Percentiles rank a stretch among this genome's conserved stretches.
Conservation (phyloP, 2,329 filamentous ascomycete species). For the Aspergillus sclerotialis region DNA sequence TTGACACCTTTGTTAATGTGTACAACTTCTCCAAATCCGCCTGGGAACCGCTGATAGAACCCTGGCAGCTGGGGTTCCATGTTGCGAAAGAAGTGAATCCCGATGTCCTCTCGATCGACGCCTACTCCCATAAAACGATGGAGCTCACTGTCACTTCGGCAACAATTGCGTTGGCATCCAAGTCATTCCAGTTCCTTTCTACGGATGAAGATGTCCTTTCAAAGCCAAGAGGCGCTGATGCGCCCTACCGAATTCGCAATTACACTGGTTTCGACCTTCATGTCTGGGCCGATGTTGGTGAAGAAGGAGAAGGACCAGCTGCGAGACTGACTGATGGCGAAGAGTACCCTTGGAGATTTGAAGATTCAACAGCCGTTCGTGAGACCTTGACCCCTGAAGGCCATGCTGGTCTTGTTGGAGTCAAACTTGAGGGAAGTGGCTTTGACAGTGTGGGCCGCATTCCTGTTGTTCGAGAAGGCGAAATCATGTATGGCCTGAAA, state of each 20-base stretch:
- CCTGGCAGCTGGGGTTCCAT: conserved; percentile 91
- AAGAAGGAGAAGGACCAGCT: conserved; percentile 60
- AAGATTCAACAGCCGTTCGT: conserved; percentile 92
- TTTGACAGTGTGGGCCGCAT: conserved; percentile 89
- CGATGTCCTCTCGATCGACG: conserved; percentile 71
- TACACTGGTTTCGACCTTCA: conserved; percentile 89
- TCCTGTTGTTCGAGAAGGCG: conserved; percentile 86
- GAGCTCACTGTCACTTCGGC: conserved; percentile 90
- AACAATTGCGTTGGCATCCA: conserved; percentile 85
- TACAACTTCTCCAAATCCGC: conserved; percentile 99
- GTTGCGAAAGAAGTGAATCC: conserved; percentile 70
- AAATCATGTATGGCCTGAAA: conserved; percentile 79
- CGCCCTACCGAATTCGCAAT: conserved; percentile 88
- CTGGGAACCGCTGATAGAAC: conserved; percentile 94
- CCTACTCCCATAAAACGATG: conserved; percentile 82
- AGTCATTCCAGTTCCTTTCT: conserved; percentile 84
- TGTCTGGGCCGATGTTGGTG: conserved; percentile 69
- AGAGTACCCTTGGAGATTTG: conserved; percentile 91
- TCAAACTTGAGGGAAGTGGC: conserved; percentile 84
- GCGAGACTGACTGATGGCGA: conserved; percentile 79
- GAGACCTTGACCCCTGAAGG: conserved; percentile 84
- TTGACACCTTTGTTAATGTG: conserved; percentile 91
- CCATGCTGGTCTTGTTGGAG: conserved; percentile 68
- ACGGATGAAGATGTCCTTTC: conserved; percentile 85
- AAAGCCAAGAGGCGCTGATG: conserved; percentile 84